phyloP scores from a whole-genome alignment of 169 alveolate genomes.

The Eimeria acervulina region DNA sequence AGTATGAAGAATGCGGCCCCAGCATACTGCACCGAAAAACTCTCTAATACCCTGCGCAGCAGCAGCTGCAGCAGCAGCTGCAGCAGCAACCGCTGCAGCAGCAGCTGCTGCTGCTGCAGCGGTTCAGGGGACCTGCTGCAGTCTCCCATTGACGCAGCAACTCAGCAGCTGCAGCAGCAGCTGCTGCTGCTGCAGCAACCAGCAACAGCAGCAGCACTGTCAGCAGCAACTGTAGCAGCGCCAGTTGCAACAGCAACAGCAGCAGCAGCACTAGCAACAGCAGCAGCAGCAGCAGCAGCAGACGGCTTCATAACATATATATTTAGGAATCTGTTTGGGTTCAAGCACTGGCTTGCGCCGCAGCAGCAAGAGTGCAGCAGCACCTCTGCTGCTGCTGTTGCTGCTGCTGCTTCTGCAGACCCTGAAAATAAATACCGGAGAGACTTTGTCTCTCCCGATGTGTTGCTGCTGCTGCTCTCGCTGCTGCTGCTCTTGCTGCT shows the following conservation, averaged over 20 bases:
- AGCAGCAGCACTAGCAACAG: background rate
- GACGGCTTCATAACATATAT: too few relatives aligned
- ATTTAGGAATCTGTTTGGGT: too few relatives aligned
- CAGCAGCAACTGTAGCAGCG: conserved; percentile 10
- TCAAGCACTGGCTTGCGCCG: too few relatives aligned
- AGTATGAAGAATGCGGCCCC: conserved; percentile 98
- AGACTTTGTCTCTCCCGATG: background rate
- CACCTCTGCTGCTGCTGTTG: background rate
- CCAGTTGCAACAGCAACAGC: background rate
- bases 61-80: too few relatives aligned
- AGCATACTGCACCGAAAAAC: conserved; percentile 93
- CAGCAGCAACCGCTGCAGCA: too few relatives aligned
- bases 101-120: background rate
- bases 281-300: background rate
- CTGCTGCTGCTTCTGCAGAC: background rate
- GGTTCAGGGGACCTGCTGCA: background rate
- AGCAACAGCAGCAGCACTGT: too few relatives aligned
- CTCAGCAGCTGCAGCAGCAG: too few relatives aligned
- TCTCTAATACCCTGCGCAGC: too few relatives aligned
- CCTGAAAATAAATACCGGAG: background rate
- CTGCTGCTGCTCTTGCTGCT: conserved; percentile 22
- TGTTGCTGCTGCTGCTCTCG: too few relatives aligned
- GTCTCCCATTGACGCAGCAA: background rate
- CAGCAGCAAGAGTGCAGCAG: background rate
- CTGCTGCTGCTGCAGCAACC: too few relatives aligned